Base-by-base conservation (phyloP, 192 early-diverging fungal genomes). In the Gonapodya sp. region DNA sequence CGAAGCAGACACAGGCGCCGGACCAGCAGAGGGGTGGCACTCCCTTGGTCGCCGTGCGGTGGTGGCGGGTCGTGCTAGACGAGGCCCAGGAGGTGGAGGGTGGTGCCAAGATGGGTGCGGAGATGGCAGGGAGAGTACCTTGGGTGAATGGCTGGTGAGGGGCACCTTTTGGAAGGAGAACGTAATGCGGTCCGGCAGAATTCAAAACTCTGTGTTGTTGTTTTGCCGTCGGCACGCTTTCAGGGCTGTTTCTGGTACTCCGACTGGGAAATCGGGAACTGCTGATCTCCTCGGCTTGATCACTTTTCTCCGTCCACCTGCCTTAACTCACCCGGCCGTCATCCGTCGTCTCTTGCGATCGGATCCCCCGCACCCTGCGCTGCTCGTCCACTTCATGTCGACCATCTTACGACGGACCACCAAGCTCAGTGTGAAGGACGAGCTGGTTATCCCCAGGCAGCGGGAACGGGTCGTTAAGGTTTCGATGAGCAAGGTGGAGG, bases 11-110 rank as follows among this genome's bases (percentile, higher is more conserved):
- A n/a, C n/a, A n/a, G n/a, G n/a, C n/a, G n/a, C n/a, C n/a, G n/a
- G n/a, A n/a, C n/a, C n/a, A n/a, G n/a, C n/a, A n/a, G n/a, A n/a
- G n/a, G n/a, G n/a, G n/a, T n/a, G n/a, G n/a, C n/a, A n/a, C n/a
- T n/a, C n/a, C n/a, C n/a, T 83, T 93, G 64, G 81, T 89, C 1
- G 34, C 74, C 30, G 78, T 90, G 1, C 78, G 84, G 30, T 93
- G 90, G 88, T 93, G 90, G 90, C 80, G 92, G 34, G 85, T 89
- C 0, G 82, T 88, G 1, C 82, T 93, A 18, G 92, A 93, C 79
- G 92, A 93, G 83, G 91, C 92, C 30, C 92, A 93, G 78, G 87
- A 89, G 87, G 89, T 93, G 14, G 90, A 92, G 46, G 83, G 80
- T 8, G 72, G 86, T 1, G 85, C 85, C n/a, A 83, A 86, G 0